These are phyloP conservation scores for Pterocarpus santalinus DNA, from an alignment of 306 rosid genomes.

Conservation along the genomic window DNA sequence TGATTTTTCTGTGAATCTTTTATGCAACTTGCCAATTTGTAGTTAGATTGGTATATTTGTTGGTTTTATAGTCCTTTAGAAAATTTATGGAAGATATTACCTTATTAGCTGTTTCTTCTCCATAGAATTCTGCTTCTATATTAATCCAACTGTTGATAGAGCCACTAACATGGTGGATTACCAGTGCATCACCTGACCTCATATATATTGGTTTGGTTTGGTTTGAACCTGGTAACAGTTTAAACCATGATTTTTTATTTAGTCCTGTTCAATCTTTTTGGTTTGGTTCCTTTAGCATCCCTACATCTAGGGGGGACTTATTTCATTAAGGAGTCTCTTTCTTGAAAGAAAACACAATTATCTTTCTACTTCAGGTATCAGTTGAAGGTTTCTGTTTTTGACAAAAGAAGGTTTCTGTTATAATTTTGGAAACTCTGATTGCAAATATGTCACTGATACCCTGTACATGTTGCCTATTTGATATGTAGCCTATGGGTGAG, in stretches of 20 bases:
- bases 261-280: constrained; percentile 19
- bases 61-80: constrained; percentile 34
- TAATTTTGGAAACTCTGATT: constrained; percentile 14
- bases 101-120: constrained; percentile 18
- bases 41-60: constrained; percentile 30
- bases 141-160: constrained; percentile 5
- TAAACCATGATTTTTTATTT: neutral
- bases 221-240: constrained; percentile 17
- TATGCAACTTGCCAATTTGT: constrained; percentile 27
- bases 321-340: constrained; percentile 27
- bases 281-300: constrained; percentile 37
- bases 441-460: constrained; percentile 15
- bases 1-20: constrained; percentile 32
- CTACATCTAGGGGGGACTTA: neutral
- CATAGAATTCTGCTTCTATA: constrained; percentile 28
- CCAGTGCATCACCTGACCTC: neutral
- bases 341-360: neutral
- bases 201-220: constrained; percentile 34
- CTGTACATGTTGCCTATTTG: neutral
- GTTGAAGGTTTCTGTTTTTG: constrained; percentile 11
- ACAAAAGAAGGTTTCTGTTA: constrained; percentile 4
- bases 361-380: neutral
- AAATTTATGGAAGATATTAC: constrained; percentile 3
- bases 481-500: constrained; percentile 6
- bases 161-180: constrained; percentile 12